Evolutionary conservation across 257 asterid genomes (phyloP), one percentile per base, ranked within the genome.

Genomic region (Solanum piurae): DNA sequence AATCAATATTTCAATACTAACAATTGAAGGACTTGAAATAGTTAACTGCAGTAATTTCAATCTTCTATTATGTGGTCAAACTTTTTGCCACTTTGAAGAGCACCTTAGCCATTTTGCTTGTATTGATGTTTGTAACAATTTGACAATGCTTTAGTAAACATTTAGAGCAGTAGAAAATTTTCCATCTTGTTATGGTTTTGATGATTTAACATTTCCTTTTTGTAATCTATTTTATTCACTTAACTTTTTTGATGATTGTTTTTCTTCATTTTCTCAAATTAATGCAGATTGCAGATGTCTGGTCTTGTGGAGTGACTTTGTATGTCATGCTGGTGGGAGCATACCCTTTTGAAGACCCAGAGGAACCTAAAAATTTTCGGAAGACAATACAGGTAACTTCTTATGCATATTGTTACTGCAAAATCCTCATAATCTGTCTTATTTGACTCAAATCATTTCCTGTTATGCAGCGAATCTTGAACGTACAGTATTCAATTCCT

Each of bases 281-380:
- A 62, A 10, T 72, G 79, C 75, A 97, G 99, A 95, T 93, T 68
- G 99, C 99, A 29, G 99, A 97, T 86, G 99, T 97, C 46, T 97
- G 99, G 99, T 97, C 99, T 46, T 97, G 99, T 91, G 99, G 99
- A 69, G 99, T 97, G 75, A 97, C 99, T 27, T 91, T 97, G 83
- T 97, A 97, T 69, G 99, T 97, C 85, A 97, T 97, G 99, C 89
- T 97, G 91, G 99, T 97, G 34, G 99, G 99, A 20, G 99, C 99
- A 62, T 97, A 97, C 88, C 99, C 99, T 16, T 97, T 97, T 25
- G 99, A 97, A 93, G 98, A 96, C 88, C 99, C 99, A 2, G 99
- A 94, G 76, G 99, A 97, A 75, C 99, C 99, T 72, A 96, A 94
- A 69, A 97, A 95, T 90, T 96, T 97, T 91, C 92, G 98, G 82